Conservation (phyloP, 108 stramenopile species). For the Chaetoceros tenuissimus region DNA sequence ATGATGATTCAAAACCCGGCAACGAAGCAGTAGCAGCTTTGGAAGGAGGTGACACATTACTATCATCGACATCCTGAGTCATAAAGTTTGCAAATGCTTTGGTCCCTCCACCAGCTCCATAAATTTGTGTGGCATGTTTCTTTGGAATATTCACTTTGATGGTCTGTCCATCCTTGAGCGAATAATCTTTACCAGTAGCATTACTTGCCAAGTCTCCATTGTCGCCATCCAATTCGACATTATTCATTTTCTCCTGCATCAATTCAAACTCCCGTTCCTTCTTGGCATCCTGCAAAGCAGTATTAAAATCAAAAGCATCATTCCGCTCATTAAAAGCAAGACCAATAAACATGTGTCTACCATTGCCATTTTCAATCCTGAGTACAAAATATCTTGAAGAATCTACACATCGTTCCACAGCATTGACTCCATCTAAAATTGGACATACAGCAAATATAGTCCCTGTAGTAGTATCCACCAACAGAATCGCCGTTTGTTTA, state of each 20-base stretch:
- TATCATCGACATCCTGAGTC: background rate
- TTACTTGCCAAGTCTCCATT: background rate
- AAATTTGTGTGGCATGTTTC: slow-evolving; percentile 5
- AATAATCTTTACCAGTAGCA: slow-evolving; percentile 56
- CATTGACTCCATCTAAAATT: slow-evolving; percentile 49
- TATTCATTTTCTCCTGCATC: background rate
- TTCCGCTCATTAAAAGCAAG: slow-evolving; percentile 96
- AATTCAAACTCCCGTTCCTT: slow-evolving; percentile 63
- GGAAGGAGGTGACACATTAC: background rate
- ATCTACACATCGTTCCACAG: slow-evolving; percentile 86
- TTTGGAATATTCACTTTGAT: slow-evolving; percentile 60
- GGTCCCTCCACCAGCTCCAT: slow-evolving; percentile 4
- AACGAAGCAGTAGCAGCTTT: background rate
- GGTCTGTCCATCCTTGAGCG: slow-evolving; percentile 88
- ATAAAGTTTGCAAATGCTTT: background rate
- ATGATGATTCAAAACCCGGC: background rate
- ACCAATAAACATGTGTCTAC: slow-evolving; percentile 93
- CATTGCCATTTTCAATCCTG: slow-evolving; percentile 86
- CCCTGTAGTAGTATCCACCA: slow-evolving; percentile 59
- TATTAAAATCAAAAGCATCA: slow-evolving; percentile 98
- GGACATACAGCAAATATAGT: slow-evolving; percentile 87
- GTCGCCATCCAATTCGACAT: background rate
- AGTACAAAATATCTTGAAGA: slow-evolving; percentile 88
- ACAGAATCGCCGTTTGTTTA: slow-evolving; percentile 61
- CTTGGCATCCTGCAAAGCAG: slow-evolving; percentile 82